Evolutionary conservation across 768 basidiomycete species (phyloP).

Genomic region (Cyclocybe aegerita): DNA sequence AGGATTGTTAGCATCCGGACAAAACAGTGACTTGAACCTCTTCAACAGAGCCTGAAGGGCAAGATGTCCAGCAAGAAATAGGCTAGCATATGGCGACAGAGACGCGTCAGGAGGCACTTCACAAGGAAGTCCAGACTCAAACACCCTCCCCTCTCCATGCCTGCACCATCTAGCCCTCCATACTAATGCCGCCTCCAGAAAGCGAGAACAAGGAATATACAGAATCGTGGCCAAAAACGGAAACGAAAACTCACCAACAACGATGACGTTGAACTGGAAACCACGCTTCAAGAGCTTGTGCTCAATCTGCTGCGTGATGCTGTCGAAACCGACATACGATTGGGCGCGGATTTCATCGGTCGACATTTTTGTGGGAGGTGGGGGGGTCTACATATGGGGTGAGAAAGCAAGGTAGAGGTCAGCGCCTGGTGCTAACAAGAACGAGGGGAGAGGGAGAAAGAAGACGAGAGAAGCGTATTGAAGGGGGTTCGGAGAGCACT

Average conservation of each 20-base stretch:
- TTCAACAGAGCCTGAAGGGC: too few species aligned
- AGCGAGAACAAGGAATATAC: too few species aligned
- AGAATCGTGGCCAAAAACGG: too few species aligned
- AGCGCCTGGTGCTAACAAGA: not conserved
- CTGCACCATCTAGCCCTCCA: too few species aligned
- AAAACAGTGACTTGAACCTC: too few species aligned
- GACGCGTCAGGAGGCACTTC: not conserved
- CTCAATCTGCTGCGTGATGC: constrained; percentile 96
- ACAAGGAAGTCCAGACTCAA: not conserved
- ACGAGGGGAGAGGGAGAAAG: too few species aligned
- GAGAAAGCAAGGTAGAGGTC: not conserved
- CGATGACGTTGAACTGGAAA: constrained; percentile 99
- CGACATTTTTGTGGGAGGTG: constrained; percentile 11
- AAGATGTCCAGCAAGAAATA: too few species aligned
- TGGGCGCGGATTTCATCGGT: constrained; percentile 82
- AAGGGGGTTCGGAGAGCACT: too few species aligned
- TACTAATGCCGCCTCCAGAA: too few species aligned
- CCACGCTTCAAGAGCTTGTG: constrained; percentile 98
- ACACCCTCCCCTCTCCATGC: too few species aligned
- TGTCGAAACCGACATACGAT: constrained; percentile 97
- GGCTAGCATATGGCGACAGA: too few species aligned
- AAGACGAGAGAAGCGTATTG: too few species aligned
- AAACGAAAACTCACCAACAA: constrained; percentile 81
- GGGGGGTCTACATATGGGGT: not conserved
- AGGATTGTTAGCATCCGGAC: not conserved